These are phyloP conservation scores for Aegilops tauschii DNA, from an alignment of 176 grass and related monocot genomes.

Conservation along the genomic window DNA sequence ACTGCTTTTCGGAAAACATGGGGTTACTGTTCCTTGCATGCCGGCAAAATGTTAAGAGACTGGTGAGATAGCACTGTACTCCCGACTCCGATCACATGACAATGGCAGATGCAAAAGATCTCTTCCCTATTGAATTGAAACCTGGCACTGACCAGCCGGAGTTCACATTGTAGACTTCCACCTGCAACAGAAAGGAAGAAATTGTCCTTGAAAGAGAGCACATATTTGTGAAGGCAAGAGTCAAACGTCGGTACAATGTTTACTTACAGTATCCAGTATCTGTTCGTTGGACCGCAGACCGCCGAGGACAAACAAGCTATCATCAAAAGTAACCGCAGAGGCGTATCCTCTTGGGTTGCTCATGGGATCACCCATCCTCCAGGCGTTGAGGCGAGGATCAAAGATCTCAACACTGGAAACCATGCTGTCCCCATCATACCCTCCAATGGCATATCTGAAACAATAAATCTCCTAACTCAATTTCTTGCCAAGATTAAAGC, in stretches of 20 bases:
- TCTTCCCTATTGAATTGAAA: constrained; percentile 63
- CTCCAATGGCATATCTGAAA: constrained; percentile 75
- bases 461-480: background rate
- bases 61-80: constrained; percentile 13
- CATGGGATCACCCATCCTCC: constrained; percentile 69
- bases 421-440: constrained; percentile 57
- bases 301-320: constrained; percentile 56
- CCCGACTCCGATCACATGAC: constrained; percentile 13
- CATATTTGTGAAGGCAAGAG: background rate
- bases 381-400: constrained; percentile 62
- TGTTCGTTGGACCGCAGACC: constrained; percentile 46
- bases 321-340: constrained; percentile 40
- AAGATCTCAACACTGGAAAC: constrained; percentile 72
- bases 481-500: constrained; percentile 17
- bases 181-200: constrained; percentile 30
- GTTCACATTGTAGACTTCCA: constrained; percentile 61
- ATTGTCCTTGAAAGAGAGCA: constrained; percentile 15
- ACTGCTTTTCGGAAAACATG: background rate
- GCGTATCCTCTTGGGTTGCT: constrained; percentile 64
- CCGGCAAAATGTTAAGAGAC: background rate
- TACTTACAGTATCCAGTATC: constrained; percentile 64
- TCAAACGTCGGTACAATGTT: background rate
- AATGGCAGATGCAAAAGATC: constrained; percentile 66
- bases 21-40: background rate
- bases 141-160: constrained; percentile 45